Evolutionary conservation across 2,329 filamentous ascomycete genomes (phyloP).

Genomic region (Verticillium nubilum): DNA sequence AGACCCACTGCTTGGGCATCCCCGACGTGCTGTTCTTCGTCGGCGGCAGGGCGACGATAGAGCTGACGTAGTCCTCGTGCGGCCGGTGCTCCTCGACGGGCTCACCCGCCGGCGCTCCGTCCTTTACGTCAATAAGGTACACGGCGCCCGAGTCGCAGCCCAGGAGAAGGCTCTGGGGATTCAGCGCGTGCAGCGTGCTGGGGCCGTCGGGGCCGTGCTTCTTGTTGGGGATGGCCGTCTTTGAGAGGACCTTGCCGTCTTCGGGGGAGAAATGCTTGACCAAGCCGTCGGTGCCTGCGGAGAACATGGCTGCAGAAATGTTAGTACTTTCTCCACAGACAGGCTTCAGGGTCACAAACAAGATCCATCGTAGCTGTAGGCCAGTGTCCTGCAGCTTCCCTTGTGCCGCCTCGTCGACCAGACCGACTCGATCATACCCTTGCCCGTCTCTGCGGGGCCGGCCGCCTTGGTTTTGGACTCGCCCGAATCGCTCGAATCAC

Average conservation of each 20-base stretch:
- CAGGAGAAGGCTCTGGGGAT: conserved; percentile 81
- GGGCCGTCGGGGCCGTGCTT: conserved; percentile 61
- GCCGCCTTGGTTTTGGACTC: conserved; percentile 34
- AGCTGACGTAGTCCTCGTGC: conserved; percentile 90
- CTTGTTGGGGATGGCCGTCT: conserved; percentile 67
- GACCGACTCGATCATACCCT: conserved; percentile 69
- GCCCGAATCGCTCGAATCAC: conserved; percentile 45
- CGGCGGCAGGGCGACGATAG: conserved; percentile 76
- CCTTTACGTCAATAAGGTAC: conserved; percentile 80
- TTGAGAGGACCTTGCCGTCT: conserved; percentile 68
- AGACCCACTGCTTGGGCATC: conserved; percentile 91
- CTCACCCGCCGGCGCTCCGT: conserved; percentile 50
- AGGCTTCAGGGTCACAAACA: too few species aligned
- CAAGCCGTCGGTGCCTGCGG: conserved; percentile 55
- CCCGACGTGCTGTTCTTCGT: conserved; percentile 78
- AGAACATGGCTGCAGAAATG: conserved; percentile 46
- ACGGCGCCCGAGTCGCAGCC: conserved; percentile 86
- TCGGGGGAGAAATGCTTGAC: conserved; percentile 52
- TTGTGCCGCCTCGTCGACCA: conserved; percentile 91
- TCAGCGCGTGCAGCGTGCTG: conserved; percentile 75
- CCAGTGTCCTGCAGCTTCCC: conserved; percentile 81
- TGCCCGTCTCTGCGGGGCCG: conserved; percentile 37
- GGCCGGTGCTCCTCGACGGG: conserved; percentile 78
- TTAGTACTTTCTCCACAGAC: background rate
- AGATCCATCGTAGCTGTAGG: conserved; percentile 72